A percentile compares a stretch with the other conserved stretches of the same genome.
Conservation (phyloP, 2,329 filamentous ascomycete species). For the Scopulariopsis brevicaulis region DNA sequence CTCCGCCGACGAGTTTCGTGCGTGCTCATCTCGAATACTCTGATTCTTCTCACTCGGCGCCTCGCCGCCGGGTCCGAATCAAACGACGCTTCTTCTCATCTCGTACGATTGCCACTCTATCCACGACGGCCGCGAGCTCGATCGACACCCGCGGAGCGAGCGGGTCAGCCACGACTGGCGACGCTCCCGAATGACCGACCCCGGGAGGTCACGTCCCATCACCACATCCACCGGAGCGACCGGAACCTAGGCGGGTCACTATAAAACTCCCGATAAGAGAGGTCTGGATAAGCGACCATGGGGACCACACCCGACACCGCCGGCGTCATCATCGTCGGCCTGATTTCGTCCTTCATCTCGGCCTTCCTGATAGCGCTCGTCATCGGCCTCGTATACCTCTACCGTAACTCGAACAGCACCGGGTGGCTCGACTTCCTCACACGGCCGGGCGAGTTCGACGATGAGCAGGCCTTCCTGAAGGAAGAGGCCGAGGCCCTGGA, state of each 20-base stretch:
- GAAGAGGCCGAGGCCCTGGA: slow-evolving; percentile 94
- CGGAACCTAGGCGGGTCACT: background rate
- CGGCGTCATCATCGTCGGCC: slow-evolving; percentile 57
- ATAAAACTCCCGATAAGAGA: background rate
- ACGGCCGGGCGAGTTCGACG: slow-evolving; percentile 90
- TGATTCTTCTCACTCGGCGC: background rate
- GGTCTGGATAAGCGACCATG: background rate
- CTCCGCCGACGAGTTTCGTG: background rate
- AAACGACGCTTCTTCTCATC: background rate
- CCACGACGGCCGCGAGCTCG: background rate
- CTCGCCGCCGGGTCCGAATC: background rate
- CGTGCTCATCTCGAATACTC: background rate
- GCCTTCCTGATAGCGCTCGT: slow-evolving; percentile 60
- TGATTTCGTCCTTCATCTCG: slow-evolving; percentile 79
- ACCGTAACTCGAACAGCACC: slow-evolving; percentile 6
- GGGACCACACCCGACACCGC: slow-evolving; percentile 7
- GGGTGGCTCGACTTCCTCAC: slow-evolving; percentile 70
- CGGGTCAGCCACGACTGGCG: background rate
- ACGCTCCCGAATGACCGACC: background rate
- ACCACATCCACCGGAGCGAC: background rate
- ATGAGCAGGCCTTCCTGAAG: slow-evolving; percentile 86
- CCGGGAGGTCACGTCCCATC: background rate
- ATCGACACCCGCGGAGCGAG: background rate
- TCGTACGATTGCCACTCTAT: background rate
- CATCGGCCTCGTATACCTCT: slow-evolving; percentile 62